phyloP scores from a whole-genome alignment of 2,329 filamentous ascomycete species.

The Aspergillus glaucus region DNA sequence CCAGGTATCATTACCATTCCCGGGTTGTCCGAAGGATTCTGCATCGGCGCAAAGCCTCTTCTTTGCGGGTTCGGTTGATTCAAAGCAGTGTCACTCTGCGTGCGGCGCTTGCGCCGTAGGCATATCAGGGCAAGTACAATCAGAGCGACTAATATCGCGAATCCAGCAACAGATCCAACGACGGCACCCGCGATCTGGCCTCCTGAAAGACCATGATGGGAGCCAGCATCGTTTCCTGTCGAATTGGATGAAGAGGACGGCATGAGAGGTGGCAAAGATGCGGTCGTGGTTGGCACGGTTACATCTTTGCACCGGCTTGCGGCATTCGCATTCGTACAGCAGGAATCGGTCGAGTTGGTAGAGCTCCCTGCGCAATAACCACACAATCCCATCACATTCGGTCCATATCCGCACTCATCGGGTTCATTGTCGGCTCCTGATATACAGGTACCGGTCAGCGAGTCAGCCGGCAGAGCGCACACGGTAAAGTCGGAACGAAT shows the following conservation, averaged over 20 bases:
- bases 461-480: slow-evolving; percentile 74
- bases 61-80: slow-evolving; percentile 76
- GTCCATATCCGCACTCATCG: slow-evolving; percentile 76
- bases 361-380: slow-evolving; percentile 78
- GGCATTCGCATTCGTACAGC: slow-evolving; percentile 79
- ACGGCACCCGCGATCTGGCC: slow-evolving; percentile 88
- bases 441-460: slow-evolving; percentile 70
- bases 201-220: slow-evolving; percentile 57
- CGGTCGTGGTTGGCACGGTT: slow-evolving; percentile 63
- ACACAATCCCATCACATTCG: slow-evolving; percentile 69
- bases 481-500: slow-evolving; percentile 90
- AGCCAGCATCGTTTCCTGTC: slow-evolving; percentile 36
- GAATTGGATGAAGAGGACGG: slow-evolving; percentile 59
- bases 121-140: slow-evolving; percentile 54
- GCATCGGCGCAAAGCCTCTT: slow-evolving; percentile 35
- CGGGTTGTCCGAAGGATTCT: slow-evolving; percentile 37
- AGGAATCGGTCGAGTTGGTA: slow-evolving; percentile 88
- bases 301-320: slow-evolving; percentile 67
- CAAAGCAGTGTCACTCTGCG: slow-evolving; percentile 68
- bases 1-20: slow-evolving; percentile 74
- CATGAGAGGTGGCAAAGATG: slow-evolving; percentile 52
- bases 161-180: slow-evolving; percentile 68
- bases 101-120: slow-evolving; percentile 51
- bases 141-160: slow-evolving; percentile 62
- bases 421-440: slow-evolving; percentile 72